A percentile compares a stretch with the other conserved stretches of the same genome.
Evolutionary conservation across 176 grass and related monocot species (phyloP).

Genomic region (Oryza nivara): DNA sequence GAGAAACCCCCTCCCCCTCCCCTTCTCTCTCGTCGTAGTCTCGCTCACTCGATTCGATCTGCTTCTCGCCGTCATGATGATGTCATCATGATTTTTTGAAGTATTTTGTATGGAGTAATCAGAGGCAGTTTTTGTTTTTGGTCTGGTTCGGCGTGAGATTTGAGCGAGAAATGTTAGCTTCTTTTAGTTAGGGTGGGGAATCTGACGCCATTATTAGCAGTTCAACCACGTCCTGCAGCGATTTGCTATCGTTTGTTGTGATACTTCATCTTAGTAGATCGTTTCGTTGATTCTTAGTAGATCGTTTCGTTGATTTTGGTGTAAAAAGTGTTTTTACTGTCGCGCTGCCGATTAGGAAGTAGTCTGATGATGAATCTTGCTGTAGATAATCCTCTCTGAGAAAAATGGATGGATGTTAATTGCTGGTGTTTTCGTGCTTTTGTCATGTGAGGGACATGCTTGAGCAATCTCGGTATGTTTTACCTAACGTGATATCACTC

Average conservation of each 20-base stretch:
- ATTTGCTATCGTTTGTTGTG: background rate
- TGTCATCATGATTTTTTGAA: background rate
- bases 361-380: background rate
- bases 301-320: slow-evolving; percentile 10
- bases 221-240: background rate
- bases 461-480: slow-evolving; percentile 10
- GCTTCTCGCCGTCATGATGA: background rate
- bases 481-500: slow-evolving; percentile 26
- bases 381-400: background rate
- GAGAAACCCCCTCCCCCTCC: slow-evolving; percentile 1
- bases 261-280: background rate
- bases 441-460: background rate
- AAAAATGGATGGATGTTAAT: slow-evolving; percentile 2
- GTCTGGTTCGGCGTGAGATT: slow-evolving; percentile 13
- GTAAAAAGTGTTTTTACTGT: background rate
- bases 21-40: background rate
- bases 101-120: background rate
- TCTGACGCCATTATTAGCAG: slow-evolving; percentile 5
- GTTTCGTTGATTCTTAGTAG: background rate
- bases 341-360: background rate
- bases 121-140: background rate
- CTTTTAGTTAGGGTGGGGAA: background rate
- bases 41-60: slow-evolving; percentile 32
- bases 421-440: background rate
- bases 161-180: background rate